These are phyloP conservation scores for Physaria fendleri DNA, from an alignment of 345 rosid species.

Conservation along the genomic window DNA sequence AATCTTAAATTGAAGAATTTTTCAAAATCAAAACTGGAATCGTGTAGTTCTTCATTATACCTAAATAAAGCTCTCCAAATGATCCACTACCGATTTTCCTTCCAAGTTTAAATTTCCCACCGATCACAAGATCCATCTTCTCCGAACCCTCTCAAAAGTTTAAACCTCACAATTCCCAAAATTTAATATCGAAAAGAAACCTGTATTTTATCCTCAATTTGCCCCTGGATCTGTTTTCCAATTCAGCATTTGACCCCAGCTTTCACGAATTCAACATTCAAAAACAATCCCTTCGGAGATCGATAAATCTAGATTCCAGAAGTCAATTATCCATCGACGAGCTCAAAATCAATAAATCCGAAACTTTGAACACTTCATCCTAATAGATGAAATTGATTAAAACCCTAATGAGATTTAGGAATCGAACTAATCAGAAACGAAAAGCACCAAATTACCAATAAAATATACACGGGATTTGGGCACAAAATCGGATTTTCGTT, in stretches of 20 bases:
- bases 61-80: constrained; percentile 72
- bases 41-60: constrained; percentile 11
- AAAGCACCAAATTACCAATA: neutral
- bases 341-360: neutral
- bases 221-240: constrained; percentile 11
- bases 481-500: neutral
- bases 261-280: constrained; percentile 11
- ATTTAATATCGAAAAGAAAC: neutral
- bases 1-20: neutral
- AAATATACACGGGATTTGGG: constrained; percentile 2
- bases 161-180: neutral
- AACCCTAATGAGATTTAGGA: constrained; percentile 16
- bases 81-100: constrained; percentile 86
- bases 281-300: neutral
- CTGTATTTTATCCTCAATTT: neutral
- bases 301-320: neutral
- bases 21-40: neutral
- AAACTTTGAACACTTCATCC: neutral
- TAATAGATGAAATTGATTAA: constrained; percentile 2
- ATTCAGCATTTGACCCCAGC: constrained; percentile 7
- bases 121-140: constrained; percentile 50
- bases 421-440: neutral
- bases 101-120: constrained; percentile 65
- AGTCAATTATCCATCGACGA: constrained; percentile 13
- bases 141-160: constrained; percentile 5